Conservation (phyloP, 75 land plant species). For the Pinus albicaulis region DNA sequence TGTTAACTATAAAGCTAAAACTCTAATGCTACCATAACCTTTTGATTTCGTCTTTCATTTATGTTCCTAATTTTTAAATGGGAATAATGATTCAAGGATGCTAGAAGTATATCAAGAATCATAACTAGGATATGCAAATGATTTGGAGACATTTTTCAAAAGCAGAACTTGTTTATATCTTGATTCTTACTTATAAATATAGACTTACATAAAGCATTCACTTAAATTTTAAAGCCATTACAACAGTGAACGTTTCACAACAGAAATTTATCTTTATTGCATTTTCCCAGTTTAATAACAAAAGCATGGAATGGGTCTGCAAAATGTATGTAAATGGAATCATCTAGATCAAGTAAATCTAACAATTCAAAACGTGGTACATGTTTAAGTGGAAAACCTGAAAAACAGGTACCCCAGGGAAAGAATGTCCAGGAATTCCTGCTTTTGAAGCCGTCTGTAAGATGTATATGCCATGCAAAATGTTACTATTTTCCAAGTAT, state of each 20-base stretch:
- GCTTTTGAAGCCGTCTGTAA: conserved; percentile 15
- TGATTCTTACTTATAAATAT: too few species aligned
- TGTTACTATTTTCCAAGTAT: neutral
- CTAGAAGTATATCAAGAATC: too few species aligned
- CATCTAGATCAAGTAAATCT: neutral
- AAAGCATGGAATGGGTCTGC: neutral
- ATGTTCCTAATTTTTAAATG: neutral
- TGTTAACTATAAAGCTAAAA: too few species aligned
- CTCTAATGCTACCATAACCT: neutral
- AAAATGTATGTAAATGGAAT: neutral
- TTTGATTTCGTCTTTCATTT: neutral
- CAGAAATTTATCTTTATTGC: neutral
- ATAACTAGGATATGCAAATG: too few species aligned
- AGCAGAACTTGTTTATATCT: too few species aligned
- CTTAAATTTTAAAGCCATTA: neutral
- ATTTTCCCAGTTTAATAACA: neutral
- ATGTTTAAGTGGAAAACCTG: conserved; percentile 10
- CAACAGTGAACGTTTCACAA: neutral
- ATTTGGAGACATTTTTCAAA: too few species aligned
- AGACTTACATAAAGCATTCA: neutral
- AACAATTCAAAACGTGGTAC: neutral
- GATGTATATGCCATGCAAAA: neutral
- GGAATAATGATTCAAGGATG: neutral
- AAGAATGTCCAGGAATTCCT: conserved; percentile 19
- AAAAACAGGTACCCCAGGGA: conserved; percentile 23